Evolutionary conservation across 2,329 filamentous ascomycete genomes (phyloP).

Genomic region (Zasmidium cellare): DNA sequence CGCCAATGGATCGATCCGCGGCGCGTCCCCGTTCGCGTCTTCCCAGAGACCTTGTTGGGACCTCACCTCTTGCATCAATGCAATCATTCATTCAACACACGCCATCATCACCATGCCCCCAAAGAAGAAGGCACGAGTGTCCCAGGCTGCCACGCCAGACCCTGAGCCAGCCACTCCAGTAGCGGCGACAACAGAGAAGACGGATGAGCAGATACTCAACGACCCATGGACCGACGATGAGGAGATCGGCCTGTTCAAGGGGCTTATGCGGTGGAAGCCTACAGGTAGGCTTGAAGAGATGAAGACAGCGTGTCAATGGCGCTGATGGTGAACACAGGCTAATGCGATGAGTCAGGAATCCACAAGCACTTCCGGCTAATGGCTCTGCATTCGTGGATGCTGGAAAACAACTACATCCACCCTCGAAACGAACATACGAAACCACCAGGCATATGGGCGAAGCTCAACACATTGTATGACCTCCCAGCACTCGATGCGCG

Average conservation of each 20-base stretch:
- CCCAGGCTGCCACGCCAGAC: constrained; percentile 56
- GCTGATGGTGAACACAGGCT: constrained; percentile 13
- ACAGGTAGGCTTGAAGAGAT: constrained; percentile 59
- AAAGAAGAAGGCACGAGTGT: constrained; percentile 64
- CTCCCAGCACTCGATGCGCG: constrained; percentile 83
- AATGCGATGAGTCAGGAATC: constrained; percentile 61
- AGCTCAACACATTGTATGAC: constrained; percentile 81
- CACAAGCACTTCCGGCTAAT: constrained; percentile 94
- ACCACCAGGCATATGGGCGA: constrained; percentile 89
- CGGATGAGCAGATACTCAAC: constrained; percentile 49
- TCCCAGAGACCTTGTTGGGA: not conserved
- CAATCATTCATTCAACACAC: constrained; percentile 13
- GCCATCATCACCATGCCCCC: constrained; percentile 59
- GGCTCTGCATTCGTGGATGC: constrained; percentile 56
- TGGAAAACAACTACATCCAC: constrained; percentile 37
- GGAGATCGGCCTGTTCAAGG: constrained; percentile 88
- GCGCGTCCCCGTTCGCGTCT: not conserved
- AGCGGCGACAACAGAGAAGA: constrained; percentile 45
- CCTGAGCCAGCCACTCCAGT: constrained; percentile 43
- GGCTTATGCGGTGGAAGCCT: constrained; percentile 93
- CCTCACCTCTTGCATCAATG: not conserved
- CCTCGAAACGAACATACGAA: constrained; percentile 64
- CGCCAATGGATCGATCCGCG: no score
- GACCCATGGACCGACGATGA: constrained; percentile 96
- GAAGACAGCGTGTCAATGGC: not conserved